Evolutionary conservation across 1,139 yeast species (phyloP), one percentile per base, ranked within the genome.

Genomic region (Saccharomyces uvarum): DNA sequence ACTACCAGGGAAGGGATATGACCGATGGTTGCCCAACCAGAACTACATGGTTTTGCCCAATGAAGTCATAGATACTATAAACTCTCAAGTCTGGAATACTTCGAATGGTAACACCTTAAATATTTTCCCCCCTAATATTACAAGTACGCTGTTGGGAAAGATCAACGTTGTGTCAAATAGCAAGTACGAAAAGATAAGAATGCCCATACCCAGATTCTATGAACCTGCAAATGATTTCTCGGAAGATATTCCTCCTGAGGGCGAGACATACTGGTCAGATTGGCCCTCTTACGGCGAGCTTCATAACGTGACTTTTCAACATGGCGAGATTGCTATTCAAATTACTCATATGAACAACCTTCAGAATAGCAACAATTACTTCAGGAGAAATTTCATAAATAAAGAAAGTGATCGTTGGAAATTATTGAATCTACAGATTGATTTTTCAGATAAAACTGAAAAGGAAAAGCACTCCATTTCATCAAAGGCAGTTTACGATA

Each of bases 401-500:
- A 55, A 61, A 5, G 64, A 70, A 42, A 69, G 66, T 44, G 64
- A 65, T 8, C 59, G 62, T 32, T 63, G 72, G 62, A 71, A 72
- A 51, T 55, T 72, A 14, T 44, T 73, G 7, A 62, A 59, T 19
- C 48, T 71, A 4, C 65, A 61, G 44, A 57, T 72, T 32, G 69
- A 66, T 21, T 60, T 73, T 32, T 59, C 67, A 11, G 70, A 72
- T 57, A 59, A 60, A 21, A 80, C 80, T 57, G 69, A 71, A 38
- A 69, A 71, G 1, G 83, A 82, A 55, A 72, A 71, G 53, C 82
- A 82, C 64, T 66, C 67, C 0, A 59, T 88, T 16, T 75, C 73
- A 2, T 69, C 88, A 24, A 68, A 70, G 19, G 97, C 96, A 0
- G 75, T 88, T 2, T 89, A 90, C 67, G 85, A 85, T 63, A 83